Evolutionary conservation across 2,329 filamentous ascomycete genomes (phyloP), one percentile per base, ranked within the genome.

Genomic region (Chrysosporium queenslandicum): DNA sequence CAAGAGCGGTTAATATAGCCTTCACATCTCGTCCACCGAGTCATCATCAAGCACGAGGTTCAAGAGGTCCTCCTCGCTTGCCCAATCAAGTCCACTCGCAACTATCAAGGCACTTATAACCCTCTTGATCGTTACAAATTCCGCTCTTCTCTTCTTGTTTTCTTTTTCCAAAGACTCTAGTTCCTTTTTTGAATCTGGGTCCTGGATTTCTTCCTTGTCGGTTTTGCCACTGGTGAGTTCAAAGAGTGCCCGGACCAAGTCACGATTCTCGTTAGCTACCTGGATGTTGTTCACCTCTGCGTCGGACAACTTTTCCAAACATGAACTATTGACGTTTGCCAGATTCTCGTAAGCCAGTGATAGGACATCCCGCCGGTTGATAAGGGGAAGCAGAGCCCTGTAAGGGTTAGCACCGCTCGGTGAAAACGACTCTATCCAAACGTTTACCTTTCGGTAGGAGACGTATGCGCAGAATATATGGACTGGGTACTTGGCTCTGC

Each of bases 81-180:
- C 81, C 88, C 88, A 94, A 63, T 94, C 82, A 50, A 92, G 74
- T 43, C 88, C 88, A 66, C 87, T 94, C 2, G 86, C 87, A 4
- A 81, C 86, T 43, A 94, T 78, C 52, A 89, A 77, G 16, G 85
- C 87, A 61, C 85, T 86, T n/a, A 85, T 77, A 39, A 88, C 80
- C 21, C 80, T 85, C 70, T 91, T 92, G 66, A 91, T 79, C 18
- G 84, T 81, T 61, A 81, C 80, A 82, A 83, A 87, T 61, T 78
- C 77, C 58, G 81, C 80, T 56, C 79, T 79, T 64, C 81, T 83
- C 20, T 72, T 71, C 60, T 77, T 81, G 54, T 86, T 69, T 37
- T 82, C 76, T 4, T 65, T 68, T 60, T 87, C 80, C 9, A 83
- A 70, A 46, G 69, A 69, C 32, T 76, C 69, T 23, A 88, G 72